These are phyloP conservation scores for Colletotrichum sp. DNA, from an alignment of 2,329 filamentous ascomycete species.

Conservation along the genomic window DNA sequence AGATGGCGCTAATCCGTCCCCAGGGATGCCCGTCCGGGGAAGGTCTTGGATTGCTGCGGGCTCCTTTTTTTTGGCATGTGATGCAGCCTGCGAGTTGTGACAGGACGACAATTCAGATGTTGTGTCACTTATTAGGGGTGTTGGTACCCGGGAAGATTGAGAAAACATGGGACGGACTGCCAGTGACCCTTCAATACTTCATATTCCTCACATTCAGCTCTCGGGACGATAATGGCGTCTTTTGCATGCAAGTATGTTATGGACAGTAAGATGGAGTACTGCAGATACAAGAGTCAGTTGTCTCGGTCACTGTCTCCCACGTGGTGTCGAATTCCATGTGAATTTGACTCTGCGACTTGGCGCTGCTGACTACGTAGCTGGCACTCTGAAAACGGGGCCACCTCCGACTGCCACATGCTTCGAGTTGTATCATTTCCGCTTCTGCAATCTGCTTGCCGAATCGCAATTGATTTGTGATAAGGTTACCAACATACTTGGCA, in stretches of 20 bases:
- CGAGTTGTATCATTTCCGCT: background rate
- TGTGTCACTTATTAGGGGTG: background rate
- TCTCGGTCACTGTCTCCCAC: background rate
- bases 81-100: constrained; percentile 9
- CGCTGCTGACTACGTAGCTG: background rate
- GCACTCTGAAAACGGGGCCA: background rate
- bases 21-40: constrained; percentile 13
- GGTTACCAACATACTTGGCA: background rate
- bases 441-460: background rate
- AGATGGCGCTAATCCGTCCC: constrained; percentile 2
- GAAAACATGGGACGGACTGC: background rate
- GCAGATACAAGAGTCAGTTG: background rate
- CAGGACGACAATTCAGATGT: background rate
- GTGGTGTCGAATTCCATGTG: constrained; percentile 11
- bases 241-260: background rate
- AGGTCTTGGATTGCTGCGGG: background rate
- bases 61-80: constrained; percentile 15
- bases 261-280: background rate
- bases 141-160: background rate
- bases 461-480: background rate
- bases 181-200: background rate
- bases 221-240: background rate
- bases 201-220: background rate
- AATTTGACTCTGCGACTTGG: background rate
- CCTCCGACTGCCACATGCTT: background rate